These are phyloP conservation scores for Pythium rishiriense DNA, from an alignment of 352 stramenopile species.

Conservation along the genomic window DNA sequence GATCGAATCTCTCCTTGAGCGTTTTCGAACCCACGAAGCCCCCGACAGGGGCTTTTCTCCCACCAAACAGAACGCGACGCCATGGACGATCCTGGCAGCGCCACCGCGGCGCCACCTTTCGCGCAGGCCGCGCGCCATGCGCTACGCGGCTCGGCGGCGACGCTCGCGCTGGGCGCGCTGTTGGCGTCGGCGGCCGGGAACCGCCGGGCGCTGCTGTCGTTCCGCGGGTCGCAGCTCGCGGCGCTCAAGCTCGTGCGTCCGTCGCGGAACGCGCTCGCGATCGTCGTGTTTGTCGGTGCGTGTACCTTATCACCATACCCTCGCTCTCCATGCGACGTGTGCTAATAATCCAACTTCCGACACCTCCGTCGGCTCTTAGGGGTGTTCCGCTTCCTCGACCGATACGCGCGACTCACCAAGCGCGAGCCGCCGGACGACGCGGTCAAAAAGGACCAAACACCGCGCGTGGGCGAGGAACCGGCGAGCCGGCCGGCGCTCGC, in stretches of 20 bases:
- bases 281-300: constrained; percentile 65
- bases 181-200: constrained; percentile 35
- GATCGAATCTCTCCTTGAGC: too few relatives aligned
- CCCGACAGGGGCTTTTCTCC: too few relatives aligned
- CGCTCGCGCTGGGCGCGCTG: constrained; percentile 28
- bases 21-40: too few relatives aligned
- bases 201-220: constrained; percentile 26
- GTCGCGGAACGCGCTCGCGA: constrained; percentile 44
- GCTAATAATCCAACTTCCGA: not conserved
- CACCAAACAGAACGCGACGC: too few relatives aligned
- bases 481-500: constrained; percentile 26
- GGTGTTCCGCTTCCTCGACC: constrained; percentile 46
- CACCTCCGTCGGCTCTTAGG: constrained; percentile 20
- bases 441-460: not conserved
- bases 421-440: not conserved
- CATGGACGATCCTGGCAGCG: not conserved
- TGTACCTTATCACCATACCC: not conserved
- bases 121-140: constrained; percentile 28
- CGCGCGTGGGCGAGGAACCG: not conserved
- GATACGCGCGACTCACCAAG: constrained; percentile 12
- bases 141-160: constrained; percentile 31
- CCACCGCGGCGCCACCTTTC: not conserved
- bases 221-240: constrained; percentile 19
- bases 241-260: constrained; percentile 28
- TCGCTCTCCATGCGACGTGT: not conserved